phyloP scores from a whole-genome alignment of 208 protist genomes.

The Entamoeba dispar region DNA sequence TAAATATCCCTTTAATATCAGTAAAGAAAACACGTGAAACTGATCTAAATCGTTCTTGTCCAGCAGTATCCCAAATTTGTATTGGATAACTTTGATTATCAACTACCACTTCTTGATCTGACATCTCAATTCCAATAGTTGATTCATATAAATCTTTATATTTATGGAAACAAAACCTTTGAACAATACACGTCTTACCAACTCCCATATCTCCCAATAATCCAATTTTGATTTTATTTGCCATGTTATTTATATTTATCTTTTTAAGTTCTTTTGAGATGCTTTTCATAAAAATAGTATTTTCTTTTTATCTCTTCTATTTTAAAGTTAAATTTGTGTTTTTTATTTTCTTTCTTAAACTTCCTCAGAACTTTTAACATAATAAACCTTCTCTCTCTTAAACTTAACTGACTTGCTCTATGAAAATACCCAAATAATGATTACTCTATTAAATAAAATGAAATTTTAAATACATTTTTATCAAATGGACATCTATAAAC shows the following conservation, averaged over 20 bases:
- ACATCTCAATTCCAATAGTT: background rate
- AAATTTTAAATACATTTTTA: no score
- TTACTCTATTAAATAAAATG: no score
- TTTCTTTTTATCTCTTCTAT: no score
- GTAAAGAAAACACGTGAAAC: background rate
- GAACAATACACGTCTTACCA: background rate
- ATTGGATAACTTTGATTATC: background rate
- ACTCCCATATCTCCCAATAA: background rate
- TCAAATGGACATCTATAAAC: no score
- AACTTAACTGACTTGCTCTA: no score
- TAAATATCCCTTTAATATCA: background rate
- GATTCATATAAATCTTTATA: background rate
- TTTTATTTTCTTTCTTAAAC: no score
- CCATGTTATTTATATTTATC: background rate
- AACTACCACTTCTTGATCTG: background rate
- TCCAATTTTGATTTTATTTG: background rate
- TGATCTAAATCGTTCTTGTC: background rate
- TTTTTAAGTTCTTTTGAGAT: no score
- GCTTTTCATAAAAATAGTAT: no score
- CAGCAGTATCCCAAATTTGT: background rate
- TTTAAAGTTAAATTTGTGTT: no score
- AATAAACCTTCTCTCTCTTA: no score
- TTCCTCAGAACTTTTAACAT: no score
- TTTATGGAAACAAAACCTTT: background rate
- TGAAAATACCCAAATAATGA: no score